These are phyloP conservation scores for Penstemon davidsonii DNA, from an alignment of 257 asterid species.

Conservation along the genomic window DNA sequence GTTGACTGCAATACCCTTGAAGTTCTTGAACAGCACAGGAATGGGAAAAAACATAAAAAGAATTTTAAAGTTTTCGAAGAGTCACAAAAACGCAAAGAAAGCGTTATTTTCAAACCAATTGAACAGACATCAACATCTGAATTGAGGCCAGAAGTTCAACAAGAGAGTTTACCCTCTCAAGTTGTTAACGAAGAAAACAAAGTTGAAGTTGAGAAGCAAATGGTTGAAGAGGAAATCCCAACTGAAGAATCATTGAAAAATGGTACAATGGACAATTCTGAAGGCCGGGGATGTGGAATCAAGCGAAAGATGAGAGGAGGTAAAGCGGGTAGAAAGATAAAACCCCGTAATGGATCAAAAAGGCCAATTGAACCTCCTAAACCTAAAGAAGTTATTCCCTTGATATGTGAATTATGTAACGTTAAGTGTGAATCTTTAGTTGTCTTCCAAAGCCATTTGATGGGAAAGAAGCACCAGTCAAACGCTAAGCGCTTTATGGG, in stretches of 20 bases:
- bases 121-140: slow-evolving; percentile 31
- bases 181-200: slow-evolving; percentile 33
- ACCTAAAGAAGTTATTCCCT: slow-evolving; percentile 52
- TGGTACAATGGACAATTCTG: slow-evolving; percentile 19
- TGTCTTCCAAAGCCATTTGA: slow-evolving; percentile 60
- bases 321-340: slow-evolving; percentile 36
- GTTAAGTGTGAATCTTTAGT: slow-evolving; percentile 54
- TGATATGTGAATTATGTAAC: slow-evolving; percentile 61
- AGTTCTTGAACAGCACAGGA: slow-evolving; percentile 52
- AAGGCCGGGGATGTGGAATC: slow-evolving; percentile 36
- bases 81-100: slow-evolving; percentile 36
- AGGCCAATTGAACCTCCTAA: slow-evolving; percentile 38
- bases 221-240: slow-evolving; percentile 33
- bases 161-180: slow-evolving; percentile 33
- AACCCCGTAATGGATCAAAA: slow-evolving; percentile 34
- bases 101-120: slow-evolving; percentile 28
- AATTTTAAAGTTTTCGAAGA: slow-evolving; percentile 49
- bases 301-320: slow-evolving; percentile 50
- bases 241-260: slow-evolving; percentile 32
- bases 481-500: slow-evolving; percentile 55
- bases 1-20: slow-evolving; percentile 61
- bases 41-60: slow-evolving; percentile 64
- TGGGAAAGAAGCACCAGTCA: slow-evolving; percentile 59
- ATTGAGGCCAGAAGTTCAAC: slow-evolving; percentile 33
- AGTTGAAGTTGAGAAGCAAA: slow-evolving; percentile 34